These are phyloP conservation scores for Rhizophagus sp. DNA, from an alignment of 192 early-diverging fungal genomes.

Conservation along the genomic window DNA sequence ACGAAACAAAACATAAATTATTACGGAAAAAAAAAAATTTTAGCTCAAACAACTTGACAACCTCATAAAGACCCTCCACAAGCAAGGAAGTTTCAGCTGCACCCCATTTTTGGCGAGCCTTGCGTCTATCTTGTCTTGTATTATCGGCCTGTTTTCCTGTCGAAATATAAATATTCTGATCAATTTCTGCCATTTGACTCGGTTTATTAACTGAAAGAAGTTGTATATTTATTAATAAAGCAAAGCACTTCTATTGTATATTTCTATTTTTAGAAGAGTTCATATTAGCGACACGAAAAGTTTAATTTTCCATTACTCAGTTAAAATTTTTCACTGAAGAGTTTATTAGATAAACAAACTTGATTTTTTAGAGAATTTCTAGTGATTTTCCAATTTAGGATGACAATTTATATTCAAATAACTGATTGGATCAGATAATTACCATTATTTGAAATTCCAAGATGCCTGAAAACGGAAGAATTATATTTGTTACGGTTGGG, in stretches of 20 bases:
- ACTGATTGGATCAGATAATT: not conserved
- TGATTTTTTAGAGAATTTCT: not conserved
- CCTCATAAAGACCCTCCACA: not conserved
- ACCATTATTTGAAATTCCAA: not conserved
- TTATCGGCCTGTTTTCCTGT: not conserved
- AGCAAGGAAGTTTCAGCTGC: not conserved
- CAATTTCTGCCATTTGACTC: not conserved
- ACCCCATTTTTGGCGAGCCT: not conserved
- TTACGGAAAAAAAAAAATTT: too few relatives aligned
- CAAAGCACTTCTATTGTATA: not conserved
- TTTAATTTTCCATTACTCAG: not conserved
- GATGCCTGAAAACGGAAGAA: not conserved
- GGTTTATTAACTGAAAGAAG: not conserved
- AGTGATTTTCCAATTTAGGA: not conserved
- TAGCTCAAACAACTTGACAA: not conserved
- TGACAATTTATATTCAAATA: not conserved
- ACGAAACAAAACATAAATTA: not conserved
- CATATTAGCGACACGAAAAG: not conserved
- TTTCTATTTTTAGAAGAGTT: not conserved
- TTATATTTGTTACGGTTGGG: conserved; percentile 87
- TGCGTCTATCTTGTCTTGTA: not conserved
- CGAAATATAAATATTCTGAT: not conserved
- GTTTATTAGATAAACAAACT: not conserved
- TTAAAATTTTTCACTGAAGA: not conserved
- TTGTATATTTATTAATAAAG: too few relatives aligned